Conservation (phyloP, 495 filamentous ascomycete species). For the Annulohypoxylon maeteangense region DNA sequence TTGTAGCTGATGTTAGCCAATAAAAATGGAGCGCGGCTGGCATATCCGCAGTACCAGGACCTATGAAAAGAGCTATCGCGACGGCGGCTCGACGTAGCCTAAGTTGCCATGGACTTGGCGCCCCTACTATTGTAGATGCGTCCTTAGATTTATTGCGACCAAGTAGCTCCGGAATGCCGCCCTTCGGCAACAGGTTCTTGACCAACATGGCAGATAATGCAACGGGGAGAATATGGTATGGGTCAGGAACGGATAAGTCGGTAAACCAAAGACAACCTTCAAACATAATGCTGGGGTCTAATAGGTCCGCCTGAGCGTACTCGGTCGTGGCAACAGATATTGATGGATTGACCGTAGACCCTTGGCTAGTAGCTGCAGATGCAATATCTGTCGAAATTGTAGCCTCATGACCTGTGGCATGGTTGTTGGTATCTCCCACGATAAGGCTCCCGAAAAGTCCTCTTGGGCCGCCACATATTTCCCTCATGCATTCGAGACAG, state of each 20-base stretch:
- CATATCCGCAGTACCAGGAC: slow-evolving; percentile 62
- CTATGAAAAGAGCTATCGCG: slow-evolving; percentile 53
- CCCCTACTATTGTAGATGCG: background rate
- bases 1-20: slow-evolving; percentile 67
- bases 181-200: slow-evolving; percentile 52
- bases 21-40: slow-evolving; percentile 76
- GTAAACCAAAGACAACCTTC: slow-evolving; percentile 87
- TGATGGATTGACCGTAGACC: slow-evolving; percentile 9
- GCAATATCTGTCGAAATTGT: slow-evolving; percentile 6
- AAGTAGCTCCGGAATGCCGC: slow-evolving; percentile 23
- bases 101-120: slow-evolving; percentile 21
- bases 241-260: slow-evolving; percentile 76
- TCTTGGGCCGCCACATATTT: slow-evolving; percentile 66
- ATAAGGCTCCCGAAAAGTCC: slow-evolving; percentile 63
- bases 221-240: slow-evolving; percentile 72
- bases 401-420: background rate
- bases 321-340: slow-evolving; percentile 8
- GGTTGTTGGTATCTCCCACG: slow-evolving; percentile 23
- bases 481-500: slow-evolving; percentile 73
- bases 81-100: slow-evolving; percentile 51
- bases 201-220: slow-evolving; percentile 63
- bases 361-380: background rate
- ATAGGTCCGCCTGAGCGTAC: slow-evolving; percentile 1
- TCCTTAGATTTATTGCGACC: slow-evolving; percentile 15
- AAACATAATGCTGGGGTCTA: slow-evolving; percentile 67